Evolutionary conservation across 2,329 filamentous ascomycete species (phyloP).

Genomic region (Stachybotrys chartarum): DNA sequence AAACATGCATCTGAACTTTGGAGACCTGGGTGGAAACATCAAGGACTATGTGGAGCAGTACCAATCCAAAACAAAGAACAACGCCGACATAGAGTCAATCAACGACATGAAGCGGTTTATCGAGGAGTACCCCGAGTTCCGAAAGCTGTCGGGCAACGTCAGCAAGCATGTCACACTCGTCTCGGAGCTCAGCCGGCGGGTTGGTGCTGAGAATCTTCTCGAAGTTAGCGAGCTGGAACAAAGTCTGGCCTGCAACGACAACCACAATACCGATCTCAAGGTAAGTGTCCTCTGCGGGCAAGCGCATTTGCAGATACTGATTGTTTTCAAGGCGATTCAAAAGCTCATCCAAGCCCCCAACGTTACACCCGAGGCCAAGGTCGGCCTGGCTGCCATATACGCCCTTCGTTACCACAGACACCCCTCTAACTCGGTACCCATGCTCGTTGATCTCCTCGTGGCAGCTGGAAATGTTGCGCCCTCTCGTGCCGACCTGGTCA

Average conservation of each 20-base stretch:
- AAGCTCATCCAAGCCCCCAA: conserved; percentile 72
- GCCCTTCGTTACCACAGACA: conserved; percentile 87
- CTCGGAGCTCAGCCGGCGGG: conserved; percentile 82
- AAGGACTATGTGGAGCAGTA: conserved; percentile 99
- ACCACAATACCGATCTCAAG: conserved; percentile 86
- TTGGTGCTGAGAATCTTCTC: conserved; percentile 79
- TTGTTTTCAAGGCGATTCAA: conserved; percentile 61
- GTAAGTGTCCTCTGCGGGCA: conserved; percentile 34
- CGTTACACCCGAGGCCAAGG: conserved; percentile 75
- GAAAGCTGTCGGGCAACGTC: conserved; percentile 93
- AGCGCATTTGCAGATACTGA: conserved; percentile 12
- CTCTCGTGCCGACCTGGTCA: conserved; percentile 70
- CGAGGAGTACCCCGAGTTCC: conserved; percentile 96
- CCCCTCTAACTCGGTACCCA: conserved; percentile 72
- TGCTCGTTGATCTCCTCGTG: conserved; percentile 78
- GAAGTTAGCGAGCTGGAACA: conserved; percentile 97
- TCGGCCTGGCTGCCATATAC: conserved; percentile 89
- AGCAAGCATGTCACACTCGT: conserved; percentile 98
- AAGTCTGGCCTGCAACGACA: conserved; percentile 93
- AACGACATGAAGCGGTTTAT: conserved; percentile 99
- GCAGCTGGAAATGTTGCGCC: conserved; percentile 76
- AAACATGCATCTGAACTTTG: conserved; percentile 98
- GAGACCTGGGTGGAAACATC: conserved; percentile 89
- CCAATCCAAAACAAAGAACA: conserved; percentile 94
- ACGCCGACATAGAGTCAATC: conserved; percentile 93